phyloP scores from a whole-genome alignment of 805 yeast species.

The Yarrowia sp. region DNA sequence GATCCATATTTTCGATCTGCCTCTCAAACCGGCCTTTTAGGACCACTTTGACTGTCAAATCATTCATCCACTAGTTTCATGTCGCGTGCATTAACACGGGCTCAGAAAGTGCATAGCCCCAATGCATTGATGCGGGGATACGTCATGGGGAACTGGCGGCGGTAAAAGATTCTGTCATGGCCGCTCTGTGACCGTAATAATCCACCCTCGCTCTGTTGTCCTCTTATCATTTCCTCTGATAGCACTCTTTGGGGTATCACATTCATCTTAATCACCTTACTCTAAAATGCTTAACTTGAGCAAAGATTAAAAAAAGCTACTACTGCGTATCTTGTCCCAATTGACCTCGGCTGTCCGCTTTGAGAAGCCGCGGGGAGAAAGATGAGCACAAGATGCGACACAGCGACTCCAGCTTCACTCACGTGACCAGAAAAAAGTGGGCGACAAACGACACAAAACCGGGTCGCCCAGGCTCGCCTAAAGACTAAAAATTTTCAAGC shows the following conservation, averaged over 20 bases:
- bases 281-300: background rate
- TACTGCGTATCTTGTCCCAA: slow-evolving; percentile 1
- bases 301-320: background rate
- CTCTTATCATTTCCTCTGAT: too few relatives aligned
- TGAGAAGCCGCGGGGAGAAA: background rate
- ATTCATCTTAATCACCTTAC: background rate
- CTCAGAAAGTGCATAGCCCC: background rate
- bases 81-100: slow-evolving; percentile 22
- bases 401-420: background rate
- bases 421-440: background rate
- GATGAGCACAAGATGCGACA: too few relatives aligned
- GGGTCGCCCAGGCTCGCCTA: background rate
- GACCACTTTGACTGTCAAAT: too few relatives aligned
- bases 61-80: background rate
- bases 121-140: slow-evolving; percentile 1
- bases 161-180: too few relatives aligned
- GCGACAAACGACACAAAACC: too few relatives aligned
- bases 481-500: slow-evolving; percentile 9
- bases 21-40: too few relatives aligned
- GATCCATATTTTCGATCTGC: too few relatives aligned
- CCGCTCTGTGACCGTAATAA: too few relatives aligned
- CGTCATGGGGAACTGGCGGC: background rate
- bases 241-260: background rate
- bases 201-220: too few relatives aligned
- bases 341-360: slow-evolving; percentile 14